Evolutionary conservation across 2,329 filamentous ascomycete genomes (phyloP).

Genomic region (Zasmidium citrigriseum): DNA sequence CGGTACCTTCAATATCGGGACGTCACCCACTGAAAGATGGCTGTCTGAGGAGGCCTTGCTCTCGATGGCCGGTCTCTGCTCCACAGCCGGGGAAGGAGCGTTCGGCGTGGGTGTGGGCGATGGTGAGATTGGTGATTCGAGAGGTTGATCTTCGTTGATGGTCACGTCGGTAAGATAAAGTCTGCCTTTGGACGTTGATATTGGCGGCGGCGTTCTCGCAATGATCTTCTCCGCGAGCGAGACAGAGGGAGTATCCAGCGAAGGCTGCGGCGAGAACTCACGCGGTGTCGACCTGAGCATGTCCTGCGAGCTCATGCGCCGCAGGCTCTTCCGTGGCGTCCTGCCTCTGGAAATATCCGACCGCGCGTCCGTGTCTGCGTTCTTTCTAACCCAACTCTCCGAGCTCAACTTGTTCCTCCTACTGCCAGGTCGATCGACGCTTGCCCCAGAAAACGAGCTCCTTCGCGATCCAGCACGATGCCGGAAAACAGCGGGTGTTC

Average conservation of each 20-base stretch:
- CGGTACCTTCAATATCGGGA: conserved; percentile 20
- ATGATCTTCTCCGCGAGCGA: conserved; percentile 32
- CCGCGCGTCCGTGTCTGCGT: conserved; percentile 22
- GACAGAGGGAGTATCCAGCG: conserved; percentile 6
- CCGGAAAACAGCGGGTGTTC: conserved; percentile 14
- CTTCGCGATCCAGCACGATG: conserved; percentile 18
- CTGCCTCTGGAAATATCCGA: conserved; percentile 22
- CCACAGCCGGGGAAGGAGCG: background rate
- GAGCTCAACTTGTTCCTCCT: conserved; percentile 40
- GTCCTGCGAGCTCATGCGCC: conserved; percentile 27
- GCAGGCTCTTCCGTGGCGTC: conserved; percentile 21
- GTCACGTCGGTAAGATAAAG: conserved; percentile 29
- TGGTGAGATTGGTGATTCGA: conserved; percentile 18
- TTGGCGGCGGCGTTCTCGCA: conserved; percentile 35
- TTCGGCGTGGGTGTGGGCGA: background rate
- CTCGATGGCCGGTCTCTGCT: background rate
- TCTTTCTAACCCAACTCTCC: conserved; percentile 34
- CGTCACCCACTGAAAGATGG: conserved; percentile 14
- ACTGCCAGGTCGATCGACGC: conserved; percentile 10
- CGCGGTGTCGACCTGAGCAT: conserved; percentile 21
- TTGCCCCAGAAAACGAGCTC: conserved; percentile 19
- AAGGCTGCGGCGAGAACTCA: background rate
- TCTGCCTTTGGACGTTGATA: conserved; percentile 40
- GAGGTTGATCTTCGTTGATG: conserved; percentile 21
- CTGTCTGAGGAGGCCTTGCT: conserved; percentile 8